A percentile compares a stretch with the other conserved stretches of the same genome.
These are phyloP conservation scores for Meyerozyma elateridarum DNA, from an alignment of 1,139 yeast species.

Conservation along the genomic window DNA sequence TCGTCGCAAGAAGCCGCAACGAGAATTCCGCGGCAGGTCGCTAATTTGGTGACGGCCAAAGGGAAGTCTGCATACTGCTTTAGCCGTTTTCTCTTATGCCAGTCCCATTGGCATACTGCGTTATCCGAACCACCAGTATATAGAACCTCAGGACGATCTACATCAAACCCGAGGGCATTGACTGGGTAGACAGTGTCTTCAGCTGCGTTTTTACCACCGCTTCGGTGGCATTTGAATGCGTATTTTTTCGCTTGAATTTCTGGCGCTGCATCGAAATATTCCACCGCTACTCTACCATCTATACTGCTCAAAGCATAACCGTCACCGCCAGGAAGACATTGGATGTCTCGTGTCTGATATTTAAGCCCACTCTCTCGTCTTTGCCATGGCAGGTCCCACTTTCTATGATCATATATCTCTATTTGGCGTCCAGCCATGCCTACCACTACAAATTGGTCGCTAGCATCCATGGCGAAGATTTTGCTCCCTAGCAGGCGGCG, in stretches of 20 bases:
- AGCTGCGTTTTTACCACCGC: conserved; percentile 33
- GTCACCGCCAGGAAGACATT: conserved; percentile 50
- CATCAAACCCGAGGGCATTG: conserved; percentile 58
- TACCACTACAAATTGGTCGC: conserved; percentile 44
- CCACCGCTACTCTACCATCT: conserved; percentile 85
- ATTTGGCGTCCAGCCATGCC: conserved; percentile 53
- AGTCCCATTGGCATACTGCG: conserved; percentile 74
- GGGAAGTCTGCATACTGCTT: conserved; percentile 52
- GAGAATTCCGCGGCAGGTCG: neutral
- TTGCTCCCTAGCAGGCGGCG: conserved; percentile 40
- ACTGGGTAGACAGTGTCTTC: conserved; percentile 74
- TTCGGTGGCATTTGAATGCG: conserved; percentile 83
- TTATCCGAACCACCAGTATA: conserved; percentile 84
- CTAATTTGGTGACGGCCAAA: conserved; percentile 5
- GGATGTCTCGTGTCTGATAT: conserved; percentile 62
- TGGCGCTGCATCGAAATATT: conserved; percentile 54
- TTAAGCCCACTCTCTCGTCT: conserved; percentile 67
- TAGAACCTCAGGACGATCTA: conserved; percentile 36
- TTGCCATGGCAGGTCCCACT: conserved; percentile 41
- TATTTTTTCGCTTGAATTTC: conserved; percentile 44
- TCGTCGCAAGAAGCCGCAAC: conserved; percentile 3
- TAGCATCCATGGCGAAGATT: conserved; percentile 61
- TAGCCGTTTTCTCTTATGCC: conserved; percentile 54
- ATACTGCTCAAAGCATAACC: conserved; percentile 80
- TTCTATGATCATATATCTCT: conserved; percentile 55